Base-by-base conservation (phyloP, 305 asterid species). In the Stenogyne calaminthoides region DNA sequence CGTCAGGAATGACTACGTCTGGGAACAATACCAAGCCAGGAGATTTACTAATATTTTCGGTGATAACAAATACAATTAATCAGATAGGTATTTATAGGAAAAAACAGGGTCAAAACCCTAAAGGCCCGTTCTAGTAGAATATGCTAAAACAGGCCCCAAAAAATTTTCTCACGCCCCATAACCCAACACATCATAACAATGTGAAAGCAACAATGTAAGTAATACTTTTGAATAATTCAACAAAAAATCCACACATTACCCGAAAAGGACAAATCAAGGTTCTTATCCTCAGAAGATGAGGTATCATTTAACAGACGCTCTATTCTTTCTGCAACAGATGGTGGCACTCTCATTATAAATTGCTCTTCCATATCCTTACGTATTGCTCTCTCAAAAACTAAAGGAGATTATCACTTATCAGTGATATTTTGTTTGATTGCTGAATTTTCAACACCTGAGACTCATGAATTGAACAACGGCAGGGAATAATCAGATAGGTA, bases 311-410 rank as follows among this genome's bases (percentile, higher is more conserved):
- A 78, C 29, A 92, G 86, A 55, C 77, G 87, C 71, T 90, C 97
- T n/a, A 95, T 92, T 76, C 86, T 82, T 82, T 90, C 96, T n/a
- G 97, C 96, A 77, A 95, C 88, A 54, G 91, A 76, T 74, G 99
- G 94, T 22, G 97, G 93, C 65, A 92, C 96, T 74, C 99, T 83
- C 64, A 92, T 77, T 67, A 95, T 78, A 71, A 95, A 95, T 74
- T 95, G 98, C 76, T 95, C 99, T 61, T 95, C 99, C 99, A 95
- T 94, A 12, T 51, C 59, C 68, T 71, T 52, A 7, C 75, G n/a
- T n/a, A n/a, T n/a, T n/a, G n/a, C n/a, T n/a, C n/a, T n/a, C n/a
- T 36, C 59, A 73, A 66, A 11, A 27, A 46, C 51, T 70, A 27
- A 60, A 54, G 22, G 47, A 57, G 67, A 12, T 51, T 65, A 40